Evolutionary conservation across 2,329 filamentous ascomycete genomes (phyloP).

Genomic region (Neoscytalidium dimidiatum): DNA sequence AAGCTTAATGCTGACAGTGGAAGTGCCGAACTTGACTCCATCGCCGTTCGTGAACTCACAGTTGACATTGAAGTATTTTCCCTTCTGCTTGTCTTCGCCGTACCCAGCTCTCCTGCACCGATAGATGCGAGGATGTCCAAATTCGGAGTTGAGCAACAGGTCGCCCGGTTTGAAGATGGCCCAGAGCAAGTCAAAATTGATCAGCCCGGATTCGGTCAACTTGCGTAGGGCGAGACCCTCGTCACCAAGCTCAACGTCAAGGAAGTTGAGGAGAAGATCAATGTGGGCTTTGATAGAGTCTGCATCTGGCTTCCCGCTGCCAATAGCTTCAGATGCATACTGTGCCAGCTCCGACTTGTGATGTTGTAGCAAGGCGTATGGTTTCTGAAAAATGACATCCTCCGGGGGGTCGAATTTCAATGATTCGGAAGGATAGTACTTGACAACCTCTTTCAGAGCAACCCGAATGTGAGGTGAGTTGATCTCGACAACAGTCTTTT

Average conservation of each 20-base stretch:
- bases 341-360: conserved; percentile 45
- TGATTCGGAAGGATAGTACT: conserved; percentile 47
- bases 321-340: conserved; percentile 19
- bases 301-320: conserved; percentile 23
- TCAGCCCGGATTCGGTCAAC: conserved; percentile 21
- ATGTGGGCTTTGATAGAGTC: conserved; percentile 24
- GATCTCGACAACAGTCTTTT: conserved; percentile 27
- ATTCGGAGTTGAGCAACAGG: conserved; percentile 29
- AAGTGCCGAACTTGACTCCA: conserved; percentile 30
- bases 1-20: conserved; percentile 18
- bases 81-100: conserved; percentile 24
- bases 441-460: conserved; percentile 51
- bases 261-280: conserved; percentile 27
- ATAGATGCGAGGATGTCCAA: conserved; percentile 33
- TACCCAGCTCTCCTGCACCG: conserved; percentile 32
- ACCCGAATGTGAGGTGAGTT: conserved; percentile 42
- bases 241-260: conserved; percentile 24
- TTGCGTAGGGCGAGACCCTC: conserved; percentile 22
- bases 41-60: conserved; percentile 38
- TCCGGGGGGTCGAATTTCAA: conserved; percentile 32
- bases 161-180: conserved; percentile 29
- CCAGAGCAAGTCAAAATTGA: conserved; percentile 26
- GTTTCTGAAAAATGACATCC: conserved; percentile 42
- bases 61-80: conserved; percentile 29
- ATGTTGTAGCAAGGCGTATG: conserved; percentile 53